These are phyloP conservation scores for Aspergillus transmontanensis DNA, from an alignment of 2,329 filamentous ascomycete genomes.

Conservation along the genomic window DNA sequence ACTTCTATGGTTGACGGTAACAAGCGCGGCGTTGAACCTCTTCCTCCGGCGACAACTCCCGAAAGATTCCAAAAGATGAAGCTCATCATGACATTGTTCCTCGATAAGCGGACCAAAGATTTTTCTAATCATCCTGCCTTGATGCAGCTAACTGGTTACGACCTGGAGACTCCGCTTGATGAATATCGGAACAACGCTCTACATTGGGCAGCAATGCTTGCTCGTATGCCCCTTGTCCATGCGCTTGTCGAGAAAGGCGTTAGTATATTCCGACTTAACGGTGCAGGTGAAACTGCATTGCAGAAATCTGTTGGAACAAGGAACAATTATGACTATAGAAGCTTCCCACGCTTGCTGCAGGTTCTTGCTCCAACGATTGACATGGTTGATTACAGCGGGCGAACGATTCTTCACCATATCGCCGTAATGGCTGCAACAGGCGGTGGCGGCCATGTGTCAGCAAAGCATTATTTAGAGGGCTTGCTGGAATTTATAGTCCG, in stretches of 20 bases:
- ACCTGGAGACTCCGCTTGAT: conserved; percentile 92
- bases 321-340: conserved; percentile 88
- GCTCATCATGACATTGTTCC: conserved; percentile 78
- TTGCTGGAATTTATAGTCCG: conserved; percentile 92
- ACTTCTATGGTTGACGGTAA: conserved; percentile 32
- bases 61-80: conserved; percentile 79
- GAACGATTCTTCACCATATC: conserved; percentile 94
- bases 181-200: conserved; percentile 81
- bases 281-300: conserved; percentile 84
- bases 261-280: conserved; percentile 84
- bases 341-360: conserved; percentile 87
- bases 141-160: conserved; percentile 71
- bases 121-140: conserved; percentile 76
- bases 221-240: conserved; percentile 78
- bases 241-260: conserved; percentile 82
- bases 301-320: conserved; percentile 92
- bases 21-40: conserved; percentile 41
- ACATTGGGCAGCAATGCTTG: conserved; percentile 94
- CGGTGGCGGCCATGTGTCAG: conserved; percentile 78
- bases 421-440: conserved; percentile 95
- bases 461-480: conserved; percentile 93
- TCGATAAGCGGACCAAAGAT: conserved; percentile 71
- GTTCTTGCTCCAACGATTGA: conserved; percentile 88
- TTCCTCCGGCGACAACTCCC: conserved; percentile 58
- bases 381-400: conserved; percentile 81